Conservation (phyloP, 257 asterid species). For the Ocimum tenuiflorum region DNA sequence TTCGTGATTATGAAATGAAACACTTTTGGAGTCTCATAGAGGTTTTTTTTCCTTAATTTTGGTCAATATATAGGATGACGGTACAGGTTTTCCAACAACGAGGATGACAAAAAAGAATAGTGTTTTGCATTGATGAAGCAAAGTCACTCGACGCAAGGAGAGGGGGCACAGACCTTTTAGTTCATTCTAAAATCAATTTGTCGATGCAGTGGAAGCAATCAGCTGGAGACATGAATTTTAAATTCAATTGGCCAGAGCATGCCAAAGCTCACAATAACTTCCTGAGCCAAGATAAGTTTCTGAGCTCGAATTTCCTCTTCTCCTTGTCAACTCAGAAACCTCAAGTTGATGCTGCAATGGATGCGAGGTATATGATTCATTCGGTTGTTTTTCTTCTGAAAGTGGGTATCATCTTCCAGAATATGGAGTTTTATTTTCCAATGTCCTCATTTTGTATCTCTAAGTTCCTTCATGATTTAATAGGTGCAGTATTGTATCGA, state of each 20-base stretch:
- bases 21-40: neutral
- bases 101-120: conserved; percentile 15
- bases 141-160: conserved; percentile 40
- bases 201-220: conserved; percentile 36
- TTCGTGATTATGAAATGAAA: neutral
- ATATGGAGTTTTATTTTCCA: neutral
- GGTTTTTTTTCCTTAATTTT: conserved; percentile 1
- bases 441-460: neutral
- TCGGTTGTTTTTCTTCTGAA: conserved; percentile 10
- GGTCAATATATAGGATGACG: conserved; percentile 13
- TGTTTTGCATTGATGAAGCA: conserved; percentile 27
- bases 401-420: neutral
- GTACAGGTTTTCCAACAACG: conserved; percentile 17
- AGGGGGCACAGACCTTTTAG: neutral
- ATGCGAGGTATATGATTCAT: conserved; percentile 47
- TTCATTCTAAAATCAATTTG: neutral
- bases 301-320: conserved; percentile 56
- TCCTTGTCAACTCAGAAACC: conserved; percentile 69
- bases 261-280: conserved; percentile 57
- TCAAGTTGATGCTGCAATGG: conserved; percentile 33
- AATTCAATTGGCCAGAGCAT: conserved; percentile 65
- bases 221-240: conserved; percentile 30
- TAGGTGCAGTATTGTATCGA: neutral
- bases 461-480: neutral
- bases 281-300: conserved; percentile 48